phyloP scores from a whole-genome alignment of 2,329 filamentous ascomycete species.

The Alternaria metachromatica region DNA sequence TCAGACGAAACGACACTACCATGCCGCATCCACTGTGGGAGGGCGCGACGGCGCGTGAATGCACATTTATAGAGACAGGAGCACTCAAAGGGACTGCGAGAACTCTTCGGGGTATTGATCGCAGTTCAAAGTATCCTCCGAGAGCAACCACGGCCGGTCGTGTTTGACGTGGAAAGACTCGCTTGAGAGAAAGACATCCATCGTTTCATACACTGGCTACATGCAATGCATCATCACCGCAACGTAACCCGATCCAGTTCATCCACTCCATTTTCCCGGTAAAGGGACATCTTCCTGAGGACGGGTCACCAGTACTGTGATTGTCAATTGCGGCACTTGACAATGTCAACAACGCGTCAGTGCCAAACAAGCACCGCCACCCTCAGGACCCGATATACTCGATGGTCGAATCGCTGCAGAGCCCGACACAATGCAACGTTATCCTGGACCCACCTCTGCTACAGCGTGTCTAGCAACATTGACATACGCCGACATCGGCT shows the following conservation, averaged over 20 bases:
- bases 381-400: neutral
- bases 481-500: neutral
- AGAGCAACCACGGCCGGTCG: conserved; percentile 18
- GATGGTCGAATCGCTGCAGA: neutral
- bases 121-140: conserved; percentile 42
- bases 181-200: conserved; percentile 21
- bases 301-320: neutral
- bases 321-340: neutral
- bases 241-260: neutral
- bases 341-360: neutral
- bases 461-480: neutral
- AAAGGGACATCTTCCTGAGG: neutral
- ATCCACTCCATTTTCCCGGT: neutral
- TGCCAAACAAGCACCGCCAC: neutral
- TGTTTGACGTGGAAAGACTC: conserved; percentile 24
- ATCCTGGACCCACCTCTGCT: neutral
- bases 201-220: conserved; percentile 23
- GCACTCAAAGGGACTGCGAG: conserved; percentile 41
- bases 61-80: conserved; percentile 11
- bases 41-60: neutral
- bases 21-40: neutral
- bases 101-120: conserved; percentile 34
- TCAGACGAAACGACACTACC: neutral
- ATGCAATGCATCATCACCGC: neutral
- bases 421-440: neutral